Base-by-base conservation (phyloP, 2,329 filamentous ascomycete species). In the Aspergillus udagawae region DNA sequence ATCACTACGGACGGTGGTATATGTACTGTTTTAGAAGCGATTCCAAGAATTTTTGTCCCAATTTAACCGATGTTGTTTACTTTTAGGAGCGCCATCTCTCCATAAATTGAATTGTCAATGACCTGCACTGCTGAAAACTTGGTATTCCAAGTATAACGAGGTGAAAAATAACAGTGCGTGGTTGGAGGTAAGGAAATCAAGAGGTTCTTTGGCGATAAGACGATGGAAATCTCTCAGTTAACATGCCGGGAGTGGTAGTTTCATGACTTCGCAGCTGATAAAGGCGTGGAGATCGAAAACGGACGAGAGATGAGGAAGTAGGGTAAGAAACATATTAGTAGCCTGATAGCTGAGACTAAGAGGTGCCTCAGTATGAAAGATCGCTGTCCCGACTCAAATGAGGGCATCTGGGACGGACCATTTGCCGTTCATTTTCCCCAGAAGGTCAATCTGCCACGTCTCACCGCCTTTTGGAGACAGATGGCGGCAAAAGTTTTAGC, bases 1-100 rank as follows among this genome's bases (percentile, higher is more conserved):
- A 60, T 63, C 52, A 51, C 55, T 32, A 49, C 38, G 27, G 52
- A 32, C 5, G 14, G 32, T 17, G 32, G 5, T 38, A 38, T 38
- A 17, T n/a, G 14, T 38, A 17, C 32, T 38, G 32, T 38, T 38
- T 38, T 38, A 7, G 5, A 38, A 38, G 32, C 32, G 14, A 38
- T 7, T 17, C n/a, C 32, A 38, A 7, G 32, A 38, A 17, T 35
- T 6, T 5, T 38, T 17, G 32, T 38, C 14, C 32, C 32, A 17
- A 38, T 38, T 38, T 38, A 38, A 17, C 32, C 32, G 14, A 38
- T 17, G 14, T 17, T 38, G 32, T 38, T 38, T 17, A 17, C 32
- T 38, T 17, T 38, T 17, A 2, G 5, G 14, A 17, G 32, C 14
- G 32, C 32, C 32, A 38, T 38, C 32, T 38, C 32, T 38, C 32